phyloP scores from a whole-genome alignment of 1,139 yeast species.

The Saccharomycopsis hybrid region DNA sequence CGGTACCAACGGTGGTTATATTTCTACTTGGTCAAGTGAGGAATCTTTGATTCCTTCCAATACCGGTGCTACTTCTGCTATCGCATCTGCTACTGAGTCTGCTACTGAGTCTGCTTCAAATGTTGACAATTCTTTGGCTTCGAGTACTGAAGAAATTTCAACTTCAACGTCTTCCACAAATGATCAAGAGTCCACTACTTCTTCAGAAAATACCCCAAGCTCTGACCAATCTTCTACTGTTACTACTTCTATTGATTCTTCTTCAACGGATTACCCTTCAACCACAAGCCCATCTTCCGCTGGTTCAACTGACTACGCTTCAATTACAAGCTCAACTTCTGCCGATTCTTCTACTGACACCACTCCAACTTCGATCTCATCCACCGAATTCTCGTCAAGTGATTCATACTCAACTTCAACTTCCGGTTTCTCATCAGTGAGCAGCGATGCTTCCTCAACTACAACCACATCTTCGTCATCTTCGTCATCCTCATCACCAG shows the following conservation, averaged over 20 bases:
- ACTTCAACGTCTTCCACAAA: constrained; percentile 9
- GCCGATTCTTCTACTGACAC: constrained; percentile 20
- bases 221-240: constrained; percentile 4
- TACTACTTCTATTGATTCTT: constrained; percentile 24
- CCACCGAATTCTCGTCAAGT: constrained; percentile 22
- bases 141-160: constrained; percentile 20
- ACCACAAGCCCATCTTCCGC: constrained; percentile 22
- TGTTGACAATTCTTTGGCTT: constrained; percentile 14
- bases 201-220: constrained; percentile 11
- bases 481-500: constrained; percentile 17
- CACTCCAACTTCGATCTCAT: constrained; percentile 12
- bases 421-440: constrained; percentile 5
- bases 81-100: constrained; percentile 23
- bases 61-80: constrained; percentile 22
- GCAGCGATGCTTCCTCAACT: constrained; percentile 27
- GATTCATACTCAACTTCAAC: constrained; percentile 34
- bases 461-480: constrained; percentile 26
- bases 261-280: constrained; percentile 27
- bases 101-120: constrained; percentile 10
- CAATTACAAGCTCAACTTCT: constrained; percentile 21
- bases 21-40: constrained; percentile 14
- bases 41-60: constrained; percentile 5
- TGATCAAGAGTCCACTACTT: constrained; percentile 16
- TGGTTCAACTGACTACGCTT: constrained; percentile 25
- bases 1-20: constrained; percentile 3